Evolutionary conservation across 2,329 filamentous ascomycete genomes (phyloP).

Genomic region (Pseudogymnoascus destructans): DNA sequence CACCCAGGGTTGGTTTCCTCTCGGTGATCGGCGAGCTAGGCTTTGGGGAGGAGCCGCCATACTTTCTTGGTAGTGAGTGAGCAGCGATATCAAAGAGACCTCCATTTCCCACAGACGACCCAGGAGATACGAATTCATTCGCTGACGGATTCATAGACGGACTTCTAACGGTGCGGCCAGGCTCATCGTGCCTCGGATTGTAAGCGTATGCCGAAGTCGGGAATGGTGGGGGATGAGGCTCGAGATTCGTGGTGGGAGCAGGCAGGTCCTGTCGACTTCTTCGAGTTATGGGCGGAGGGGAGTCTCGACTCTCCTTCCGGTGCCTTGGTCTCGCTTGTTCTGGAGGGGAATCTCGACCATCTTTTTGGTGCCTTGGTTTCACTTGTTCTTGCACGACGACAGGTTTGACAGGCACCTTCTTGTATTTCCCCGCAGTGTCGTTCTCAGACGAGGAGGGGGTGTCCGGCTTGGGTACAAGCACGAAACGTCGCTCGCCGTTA

Average conservation of each 20-base stretch:
- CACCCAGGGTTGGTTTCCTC: not conserved
- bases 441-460: slow-evolving; percentile 16
- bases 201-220: slow-evolving; percentile 19
- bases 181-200: slow-evolving; percentile 16
- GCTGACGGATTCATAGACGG: not conserved
- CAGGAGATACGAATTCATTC: slow-evolving; percentile 2
- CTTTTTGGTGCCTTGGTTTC: slow-evolving; percentile 10
- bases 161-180: slow-evolving; percentile 10
- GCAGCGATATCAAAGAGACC: not conserved
- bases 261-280: slow-evolving; percentile 25
- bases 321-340: slow-evolving; percentile 1
- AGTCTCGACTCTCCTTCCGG: not conserved
- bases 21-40: not conserved
- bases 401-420: not conserved
- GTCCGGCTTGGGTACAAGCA: slow-evolving; percentile 35
- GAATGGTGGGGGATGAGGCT: slow-evolving; percentile 22
- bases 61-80: not conserved
- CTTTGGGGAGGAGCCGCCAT: not conserved
- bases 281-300: slow-evolving; percentile 10
- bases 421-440: slow-evolving; percentile 13
- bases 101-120: not conserved
- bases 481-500: slow-evolving; percentile 47
- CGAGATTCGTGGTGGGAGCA: slow-evolving; percentile 23
- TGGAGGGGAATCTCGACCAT: not conserved
- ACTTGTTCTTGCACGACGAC: not conserved